These are phyloP conservation scores for Fusarium newnesense DNA, from an alignment of 2,329 filamentous ascomycete species.

Conservation along the genomic window DNA sequence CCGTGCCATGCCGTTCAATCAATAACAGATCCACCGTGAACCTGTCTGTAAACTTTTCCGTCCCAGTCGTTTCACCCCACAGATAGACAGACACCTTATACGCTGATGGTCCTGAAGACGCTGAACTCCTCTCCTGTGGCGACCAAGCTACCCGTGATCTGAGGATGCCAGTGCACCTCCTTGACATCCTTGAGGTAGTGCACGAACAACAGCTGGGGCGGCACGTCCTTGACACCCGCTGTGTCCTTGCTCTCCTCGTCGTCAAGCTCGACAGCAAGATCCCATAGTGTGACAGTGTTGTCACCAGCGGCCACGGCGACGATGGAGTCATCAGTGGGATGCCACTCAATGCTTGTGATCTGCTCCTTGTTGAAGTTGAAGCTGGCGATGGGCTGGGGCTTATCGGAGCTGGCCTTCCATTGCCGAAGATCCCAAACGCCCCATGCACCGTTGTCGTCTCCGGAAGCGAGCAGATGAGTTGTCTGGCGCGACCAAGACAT, in stretches of 20 bases:
- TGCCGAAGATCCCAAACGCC: constrained; percentile 95
- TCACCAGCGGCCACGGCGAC: constrained; percentile 92
- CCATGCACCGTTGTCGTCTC: constrained; percentile 93
- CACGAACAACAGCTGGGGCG: constrained; percentile 93
- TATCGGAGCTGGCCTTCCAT: constrained; percentile 77
- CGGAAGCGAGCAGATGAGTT: constrained; percentile 87
- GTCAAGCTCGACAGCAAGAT: constrained; percentile 94
- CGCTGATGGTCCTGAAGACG: constrained; percentile 85
- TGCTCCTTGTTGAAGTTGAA: constrained; percentile 98
- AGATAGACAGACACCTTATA: constrained; percentile 57
- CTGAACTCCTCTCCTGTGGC: constrained; percentile 92
- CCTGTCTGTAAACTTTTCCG: constrained; percentile 25
- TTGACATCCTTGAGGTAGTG: constrained; percentile 96
- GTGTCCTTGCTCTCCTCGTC: constrained; percentile 96
- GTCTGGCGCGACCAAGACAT: constrained; percentile 95
- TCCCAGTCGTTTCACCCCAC: constrained; percentile 2
- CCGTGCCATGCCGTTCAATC: no score
- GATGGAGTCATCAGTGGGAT: constrained; percentile 96
- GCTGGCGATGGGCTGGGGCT: constrained; percentile 85
- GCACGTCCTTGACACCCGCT: constrained; percentile 87
- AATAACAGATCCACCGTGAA: constrained; percentile 29
- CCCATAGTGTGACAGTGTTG: constrained; percentile 95
- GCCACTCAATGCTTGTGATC: constrained; percentile 96
- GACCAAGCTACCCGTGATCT: constrained; percentile 90
- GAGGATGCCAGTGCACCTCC: constrained; percentile 97